Evolutionary conservation across 164 flowering plant genomes (phyloP), one percentile per base, ranked within the genome.

Genomic region (Stephania yunnanensis): DNA sequence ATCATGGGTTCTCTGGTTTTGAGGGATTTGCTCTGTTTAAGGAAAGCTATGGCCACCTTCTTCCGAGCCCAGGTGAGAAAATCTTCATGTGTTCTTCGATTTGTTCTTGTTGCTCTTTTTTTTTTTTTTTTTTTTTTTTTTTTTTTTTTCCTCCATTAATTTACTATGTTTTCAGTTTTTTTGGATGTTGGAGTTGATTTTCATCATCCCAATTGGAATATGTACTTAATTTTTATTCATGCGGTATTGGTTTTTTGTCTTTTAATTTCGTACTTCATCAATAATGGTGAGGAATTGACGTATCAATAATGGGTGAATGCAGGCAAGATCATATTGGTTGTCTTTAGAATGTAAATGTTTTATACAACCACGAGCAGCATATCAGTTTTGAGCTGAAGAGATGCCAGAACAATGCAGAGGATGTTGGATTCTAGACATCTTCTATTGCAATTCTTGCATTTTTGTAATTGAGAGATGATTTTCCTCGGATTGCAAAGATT

Each of bases 401-500:
- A n/a, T 61, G 66, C 2, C 22, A n/a, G 20, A 61, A n/a, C 66
- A 17, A 61, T 7, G 20, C 20, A 15, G n/a, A 1, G n/a, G 25
- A 61, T 61, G 66, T n/a, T 61, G 66, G 66, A 61, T 61, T 61
- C 25, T 20, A n/a, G 20, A 61, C 66, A 17, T 25, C 66, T 25
- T 61, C 10, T 20, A 61, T 61, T 61, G 55, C 55, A 61, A n/a
- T 15, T 12, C 61, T 19, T n/a, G 25, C 22, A 19, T 25, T 25
- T 19, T 29, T 17, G 19, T 61, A 10, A 61, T 61, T n/a, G 20
- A 61, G 20, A n/a, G 8, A 61, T 67, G 71, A 22, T 52, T 15
- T 19, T 61, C 66, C 67, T 55, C 7, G 48, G 72, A 44, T 20
- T 55, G 52, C 22, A 80, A 82, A 77, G 81, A 82, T 79, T 68